Base-by-base conservation (phyloP, 2,329 filamentous ascomycete genomes). In the Pseudogymnoascus sp. region DNA sequence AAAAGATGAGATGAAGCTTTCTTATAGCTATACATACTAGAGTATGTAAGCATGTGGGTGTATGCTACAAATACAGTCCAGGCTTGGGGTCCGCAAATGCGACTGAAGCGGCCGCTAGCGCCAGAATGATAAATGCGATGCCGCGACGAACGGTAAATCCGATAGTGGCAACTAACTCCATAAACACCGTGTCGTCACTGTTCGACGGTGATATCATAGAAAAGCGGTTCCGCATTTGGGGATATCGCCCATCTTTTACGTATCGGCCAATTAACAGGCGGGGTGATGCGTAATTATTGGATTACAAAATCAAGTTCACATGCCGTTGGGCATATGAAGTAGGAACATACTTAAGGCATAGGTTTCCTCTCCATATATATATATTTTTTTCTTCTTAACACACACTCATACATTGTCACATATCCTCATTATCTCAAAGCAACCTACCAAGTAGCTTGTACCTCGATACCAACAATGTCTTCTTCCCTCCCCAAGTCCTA, bases 401-500 rank as follows among this genome's bases (percentile, higher is more conserved):
- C 31, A 34, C 4, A 34, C 12, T 11, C 3, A 34, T 34, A 34
- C 31, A 34, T 34, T 34, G 9, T 34, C 31, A 34, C 31, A 11
- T 8, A 49, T 28, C 23, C 23, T n/a, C 12, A n/a, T 25, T 28
- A 23, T 9, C 31, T 12, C n/a, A 25, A 56, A 56, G 8, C 6
- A 25, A 25, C 2, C 18, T n/a, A 34, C 46, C 18, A 14, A 25
- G 28, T 14, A 25, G 11, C 23, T 56, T 56, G 23, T 23, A 6
- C 23, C 7, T 14, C 16, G 7, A 37, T 18, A 40, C 5, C n/a
- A 40, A n/a, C 40, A 43, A 72, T 70, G 69, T 40, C 66, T 12
- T 40, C 66, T 12, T 65, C 71, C 14, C 78, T 88, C 8, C 88
- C 88, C 6, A 83, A 85, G 68, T 86, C 84, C 8, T 90, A 83